These are phyloP conservation scores for Arxiozyma slooffiae DNA, from an alignment of 1,139 yeast species.

Conservation along the genomic window DNA sequence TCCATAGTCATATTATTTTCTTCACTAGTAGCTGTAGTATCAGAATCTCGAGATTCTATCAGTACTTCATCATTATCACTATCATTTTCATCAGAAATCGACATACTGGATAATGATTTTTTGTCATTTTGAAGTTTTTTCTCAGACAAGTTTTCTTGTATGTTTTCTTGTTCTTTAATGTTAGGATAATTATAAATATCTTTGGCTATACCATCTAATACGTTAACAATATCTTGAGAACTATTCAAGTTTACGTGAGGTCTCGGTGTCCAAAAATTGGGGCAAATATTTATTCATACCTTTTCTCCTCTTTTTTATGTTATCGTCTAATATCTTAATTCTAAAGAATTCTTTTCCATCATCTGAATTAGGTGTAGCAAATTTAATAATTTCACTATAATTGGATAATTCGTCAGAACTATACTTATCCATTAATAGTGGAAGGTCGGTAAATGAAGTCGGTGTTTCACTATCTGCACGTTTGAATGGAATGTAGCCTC, in stretches of 20 bases:
- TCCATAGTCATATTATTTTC: not conserved
- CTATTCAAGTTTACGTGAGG: slow-evolving; percentile 12
- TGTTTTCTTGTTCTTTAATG: not conserved
- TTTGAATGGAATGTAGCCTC: slow-evolving; percentile 25
- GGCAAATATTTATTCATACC: slow-evolving; percentile 15
- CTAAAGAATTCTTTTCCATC: slow-evolving; percentile 32
- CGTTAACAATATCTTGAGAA: slow-evolving; percentile 14
- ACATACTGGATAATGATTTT: not conserved
- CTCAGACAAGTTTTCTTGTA: not conserved
- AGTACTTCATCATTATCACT: not conserved
- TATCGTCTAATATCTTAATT: slow-evolving; percentile 32
- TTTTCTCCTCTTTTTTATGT: not conserved
- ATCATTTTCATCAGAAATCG: not conserved
- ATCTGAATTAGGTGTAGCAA: slow-evolving; percentile 13
- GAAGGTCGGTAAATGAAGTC: slow-evolving; percentile 11
- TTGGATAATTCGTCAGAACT: slow-evolving; percentile 10
- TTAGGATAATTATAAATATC: slow-evolving; percentile 20
- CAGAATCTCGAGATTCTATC: not conserved
- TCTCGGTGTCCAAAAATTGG: slow-evolving; percentile 36
- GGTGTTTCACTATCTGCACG: slow-evolving; percentile 5
- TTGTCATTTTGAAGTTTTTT: not conserved
- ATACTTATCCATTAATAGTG: slow-evolving; percentile 18
- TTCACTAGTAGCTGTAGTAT: not conserved
- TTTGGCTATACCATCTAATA: slow-evolving; percentile 17
- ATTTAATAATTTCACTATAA: slow-evolving; percentile 10